Evolutionary conservation across 202 grass and related monocot genomes (phyloP).

Genomic region (Alloteropsis angusta): DNA sequence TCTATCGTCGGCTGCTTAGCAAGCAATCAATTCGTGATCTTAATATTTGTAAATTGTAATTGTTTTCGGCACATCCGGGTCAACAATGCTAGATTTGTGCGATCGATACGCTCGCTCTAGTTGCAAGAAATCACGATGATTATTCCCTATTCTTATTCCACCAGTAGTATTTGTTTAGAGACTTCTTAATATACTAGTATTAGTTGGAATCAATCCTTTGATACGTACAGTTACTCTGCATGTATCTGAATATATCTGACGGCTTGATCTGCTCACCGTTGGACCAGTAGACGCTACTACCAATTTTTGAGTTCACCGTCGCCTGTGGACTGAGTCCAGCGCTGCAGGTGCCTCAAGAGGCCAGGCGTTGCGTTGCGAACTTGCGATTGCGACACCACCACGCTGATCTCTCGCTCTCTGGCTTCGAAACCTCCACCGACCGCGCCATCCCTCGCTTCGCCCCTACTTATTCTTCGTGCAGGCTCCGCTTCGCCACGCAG

Average conservation of each 20-base stretch:
- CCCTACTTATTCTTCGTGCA: constrained; percentile 5
- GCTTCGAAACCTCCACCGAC: constrained; percentile 25
- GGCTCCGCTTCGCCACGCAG: background rate
- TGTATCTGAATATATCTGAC: background rate
- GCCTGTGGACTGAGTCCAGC: background rate
- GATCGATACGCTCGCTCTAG: background rate
- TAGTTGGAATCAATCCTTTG: background rate
- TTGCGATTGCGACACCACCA: background rate
- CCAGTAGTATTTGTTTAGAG: background rate
- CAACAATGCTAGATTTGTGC: background rate
- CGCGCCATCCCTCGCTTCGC: background rate
- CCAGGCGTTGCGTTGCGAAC: background rate
- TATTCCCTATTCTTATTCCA: background rate
- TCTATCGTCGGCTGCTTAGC: background rate
- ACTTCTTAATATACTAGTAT: background rate
- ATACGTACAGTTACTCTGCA: background rate
- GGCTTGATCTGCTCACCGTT: background rate
- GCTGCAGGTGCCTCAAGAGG: background rate
- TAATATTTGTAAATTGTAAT: too few species aligned
- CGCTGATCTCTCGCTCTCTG: background rate
- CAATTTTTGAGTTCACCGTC: background rate
- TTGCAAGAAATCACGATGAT: background rate
- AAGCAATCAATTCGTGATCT: background rate
- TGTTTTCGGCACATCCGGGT: background rate
- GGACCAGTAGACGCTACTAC: background rate